Percentiles rank a stretch among this genome's conserved stretches.
Conservation (phyloP, 176 grass and related monocot genomes). For the Rhynchospora breviuscula region DNA sequence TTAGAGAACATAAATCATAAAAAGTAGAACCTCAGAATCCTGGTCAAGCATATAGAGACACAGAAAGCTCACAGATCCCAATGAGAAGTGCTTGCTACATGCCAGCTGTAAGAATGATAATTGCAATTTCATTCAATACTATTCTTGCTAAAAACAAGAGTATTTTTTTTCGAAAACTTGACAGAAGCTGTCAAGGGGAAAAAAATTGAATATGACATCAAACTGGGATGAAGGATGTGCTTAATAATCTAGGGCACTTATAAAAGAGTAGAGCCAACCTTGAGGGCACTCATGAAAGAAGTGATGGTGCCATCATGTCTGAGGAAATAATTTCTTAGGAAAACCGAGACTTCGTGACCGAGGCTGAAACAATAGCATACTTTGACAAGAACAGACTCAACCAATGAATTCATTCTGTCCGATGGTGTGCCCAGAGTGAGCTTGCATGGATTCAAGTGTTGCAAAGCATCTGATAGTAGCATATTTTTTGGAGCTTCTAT, state of each 20-base stretch:
- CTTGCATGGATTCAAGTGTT: conserved; percentile 62
- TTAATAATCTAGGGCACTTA: neutral
- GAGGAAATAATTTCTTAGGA: conserved; percentile 94
- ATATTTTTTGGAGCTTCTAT: conserved; percentile 73
- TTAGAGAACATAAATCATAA: neutral
- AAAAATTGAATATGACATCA: conserved; percentile 22
- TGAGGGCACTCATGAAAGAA: conserved; percentile 88
- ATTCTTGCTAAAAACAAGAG: neutral
- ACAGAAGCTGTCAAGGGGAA: too few species aligned
- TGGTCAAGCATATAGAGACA: conserved; percentile 54
- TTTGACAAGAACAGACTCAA: conserved; percentile 75
- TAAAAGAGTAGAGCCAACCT: conserved; percentile 39
- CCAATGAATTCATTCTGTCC: conserved; percentile 84
- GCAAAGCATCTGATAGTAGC: conserved; percentile 70
- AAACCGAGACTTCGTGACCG: conserved; percentile 56
- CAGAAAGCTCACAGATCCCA: conserved; percentile 83
- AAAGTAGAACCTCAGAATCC: conserved; percentile 53
- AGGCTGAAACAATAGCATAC: conserved; percentile 57
- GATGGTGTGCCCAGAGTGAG: conserved; percentile 65
- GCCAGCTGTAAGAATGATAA: conserved; percentile 55
- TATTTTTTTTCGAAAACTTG: too few species aligned
- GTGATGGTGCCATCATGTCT: conserved; percentile 81
- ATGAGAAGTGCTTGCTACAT: conserved; percentile 78
- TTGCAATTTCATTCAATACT: conserved; percentile 25
- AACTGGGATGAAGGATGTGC: conserved; percentile 1